A percentile compares a stretch with the other conserved stretches of the same genome.
Conservation (phyloP, 257 asterid genomes). For the Hygrophila difformis region DNA sequence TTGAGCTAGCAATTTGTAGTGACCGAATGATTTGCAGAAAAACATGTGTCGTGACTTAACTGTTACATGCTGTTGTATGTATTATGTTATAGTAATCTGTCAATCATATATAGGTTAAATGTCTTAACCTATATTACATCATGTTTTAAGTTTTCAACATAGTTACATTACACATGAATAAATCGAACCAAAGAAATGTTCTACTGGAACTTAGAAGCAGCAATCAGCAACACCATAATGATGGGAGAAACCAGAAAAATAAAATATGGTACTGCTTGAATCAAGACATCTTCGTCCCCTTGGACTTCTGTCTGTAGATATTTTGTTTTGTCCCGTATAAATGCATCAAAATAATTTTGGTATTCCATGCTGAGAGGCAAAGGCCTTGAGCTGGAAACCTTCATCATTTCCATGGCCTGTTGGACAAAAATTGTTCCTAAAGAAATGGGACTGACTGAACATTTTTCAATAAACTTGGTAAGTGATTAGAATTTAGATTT, state of each 20-base stretch:
- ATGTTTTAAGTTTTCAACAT: not conserved
- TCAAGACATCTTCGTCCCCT: constrained; percentile 39
- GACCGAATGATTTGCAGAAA: no score
- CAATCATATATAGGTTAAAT: not conserved
- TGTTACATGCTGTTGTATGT: no score
- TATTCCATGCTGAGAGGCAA: constrained; percentile 35
- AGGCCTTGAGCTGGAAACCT: constrained; percentile 32
- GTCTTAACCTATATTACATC: not conserved
- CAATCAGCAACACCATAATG: constrained; percentile 43
- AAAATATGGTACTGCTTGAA: constrained; percentile 50
- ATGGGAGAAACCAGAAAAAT: constrained; percentile 59
- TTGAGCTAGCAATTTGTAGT: no score
- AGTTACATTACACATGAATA: not conserved
- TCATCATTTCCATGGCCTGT: constrained; percentile 97
- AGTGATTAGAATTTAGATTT: not conserved
- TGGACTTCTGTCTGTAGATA: constrained; percentile 34
- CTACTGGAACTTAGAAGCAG: constrained; percentile 21
- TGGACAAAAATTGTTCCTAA: constrained; percentile 6
- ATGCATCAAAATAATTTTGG: constrained; percentile 74
- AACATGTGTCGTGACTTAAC: no score
- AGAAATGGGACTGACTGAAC: not conserved
- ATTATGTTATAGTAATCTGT: not conserved
- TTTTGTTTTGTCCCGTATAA: constrained; percentile 39
- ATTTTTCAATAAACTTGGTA: no score
- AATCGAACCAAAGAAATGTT: not conserved